Conservation (phyloP, 495 filamentous ascomycete genomes). For the Apodospora peruviana region DNA sequence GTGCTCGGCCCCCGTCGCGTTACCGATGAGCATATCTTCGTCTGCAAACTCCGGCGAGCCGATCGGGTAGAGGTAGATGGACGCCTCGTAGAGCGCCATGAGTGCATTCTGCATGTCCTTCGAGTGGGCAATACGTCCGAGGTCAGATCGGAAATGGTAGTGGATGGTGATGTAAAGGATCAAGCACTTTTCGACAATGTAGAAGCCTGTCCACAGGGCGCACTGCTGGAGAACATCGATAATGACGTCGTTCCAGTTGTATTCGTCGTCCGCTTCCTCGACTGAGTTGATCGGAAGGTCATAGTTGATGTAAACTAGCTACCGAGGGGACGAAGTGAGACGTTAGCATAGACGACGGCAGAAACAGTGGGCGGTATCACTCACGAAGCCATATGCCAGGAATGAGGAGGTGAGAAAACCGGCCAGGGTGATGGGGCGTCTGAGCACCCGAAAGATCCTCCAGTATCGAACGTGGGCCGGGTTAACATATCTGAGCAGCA, state of each 20-base stretch:
- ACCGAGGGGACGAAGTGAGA: background rate
- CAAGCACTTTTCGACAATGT: conserved; percentile 59
- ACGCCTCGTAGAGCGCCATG: conserved; percentile 67
- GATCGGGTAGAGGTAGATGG: conserved; percentile 31
- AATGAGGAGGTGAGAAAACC: conserved; percentile 11
- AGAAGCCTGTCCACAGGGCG: conserved; percentile 37
- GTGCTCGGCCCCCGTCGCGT: conserved; percentile 20
- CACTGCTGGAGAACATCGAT: conserved; percentile 19
- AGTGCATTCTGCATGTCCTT: conserved; percentile 67
- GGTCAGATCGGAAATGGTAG: conserved; percentile 73
- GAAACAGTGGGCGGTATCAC: background rate
- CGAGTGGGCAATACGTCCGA: conserved; percentile 57
- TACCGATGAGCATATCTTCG: conserved; percentile 24
- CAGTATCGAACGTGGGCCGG: conserved; percentile 24
- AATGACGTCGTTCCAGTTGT: conserved; percentile 13
- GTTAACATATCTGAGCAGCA: conserved; percentile 19
- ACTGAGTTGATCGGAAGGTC: conserved; percentile 4
- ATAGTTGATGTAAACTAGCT: background rate
- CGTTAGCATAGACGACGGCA: too few relatives aligned
- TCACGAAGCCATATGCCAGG: conserved; percentile 9
- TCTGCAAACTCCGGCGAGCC: conserved; percentile 17
- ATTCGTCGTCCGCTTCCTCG: conserved; percentile 1
- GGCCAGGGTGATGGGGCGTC: conserved; percentile 15
- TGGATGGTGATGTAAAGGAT: conserved; percentile 78
- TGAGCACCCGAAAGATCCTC: conserved; percentile 17